Conservation (phyloP, 2,329 filamentous ascomycete species). For the Basipetospora chlamydospora region DNA sequence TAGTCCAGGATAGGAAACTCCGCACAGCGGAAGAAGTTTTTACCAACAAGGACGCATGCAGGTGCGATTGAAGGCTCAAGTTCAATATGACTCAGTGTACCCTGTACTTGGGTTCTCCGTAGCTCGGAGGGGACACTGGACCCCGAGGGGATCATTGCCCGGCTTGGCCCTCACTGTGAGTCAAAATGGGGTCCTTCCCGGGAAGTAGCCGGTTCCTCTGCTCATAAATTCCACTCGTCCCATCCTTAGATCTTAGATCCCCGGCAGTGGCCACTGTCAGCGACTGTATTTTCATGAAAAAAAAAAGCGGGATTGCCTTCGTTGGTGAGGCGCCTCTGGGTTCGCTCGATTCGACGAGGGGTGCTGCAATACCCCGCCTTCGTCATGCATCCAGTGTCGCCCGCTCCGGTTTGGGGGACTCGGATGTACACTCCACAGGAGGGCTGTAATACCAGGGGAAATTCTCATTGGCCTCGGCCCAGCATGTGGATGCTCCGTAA, state of each 20-base stretch:
- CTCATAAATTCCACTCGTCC: too few species aligned
- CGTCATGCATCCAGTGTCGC: too few species aligned
- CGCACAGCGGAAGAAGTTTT: too few species aligned
- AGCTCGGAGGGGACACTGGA: not conserved
- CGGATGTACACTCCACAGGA: not conserved
- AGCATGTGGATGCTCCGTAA: not conserved
- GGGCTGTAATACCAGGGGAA: not conserved
- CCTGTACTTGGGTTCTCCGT: not conserved
- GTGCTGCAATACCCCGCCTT: not conserved
- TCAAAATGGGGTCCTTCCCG: not conserved
- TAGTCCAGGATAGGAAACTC: too few species aligned
- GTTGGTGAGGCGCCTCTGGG: too few species aligned
- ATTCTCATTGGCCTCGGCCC: not conserved
- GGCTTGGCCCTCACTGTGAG: not conserved
- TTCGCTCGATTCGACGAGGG: slow-evolving; percentile 1
- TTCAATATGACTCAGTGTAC: slow-evolving; percentile 2
- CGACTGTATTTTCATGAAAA: too few species aligned
- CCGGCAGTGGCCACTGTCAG: too few species aligned
- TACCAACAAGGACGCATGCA: too few species aligned
- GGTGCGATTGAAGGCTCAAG: not conserved
- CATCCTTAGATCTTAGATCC: too few species aligned
- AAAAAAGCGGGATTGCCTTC: too few species aligned
- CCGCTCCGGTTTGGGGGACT: not conserved
- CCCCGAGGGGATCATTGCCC: too few species aligned
- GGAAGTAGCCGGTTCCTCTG: slow-evolving; percentile 1